Base-by-base conservation (phyloP, 345 rosid species). In the Acer yangbiense region DNA sequence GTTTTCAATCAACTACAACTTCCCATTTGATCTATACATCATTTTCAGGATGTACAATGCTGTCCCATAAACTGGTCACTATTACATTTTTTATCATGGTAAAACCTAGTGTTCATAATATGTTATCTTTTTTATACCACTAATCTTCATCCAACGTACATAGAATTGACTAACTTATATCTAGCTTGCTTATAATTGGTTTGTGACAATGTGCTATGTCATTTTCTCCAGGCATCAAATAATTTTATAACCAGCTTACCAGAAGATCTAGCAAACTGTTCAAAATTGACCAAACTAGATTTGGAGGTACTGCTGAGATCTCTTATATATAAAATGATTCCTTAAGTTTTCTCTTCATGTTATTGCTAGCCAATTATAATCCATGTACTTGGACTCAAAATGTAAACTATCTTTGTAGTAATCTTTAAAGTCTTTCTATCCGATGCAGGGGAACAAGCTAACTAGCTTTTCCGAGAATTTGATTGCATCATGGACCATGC, bases 401-500 rank as follows among this genome's bases (percentile, higher is more conserved):
- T 66, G 43, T 32, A 46, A 65, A 76, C 20, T 65, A 50, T 69
- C 78, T 81, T 14, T 32, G 29, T 65, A 35, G 5, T 35, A 7
- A 39, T 20, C 1, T n/a, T 20, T 39, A 52, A 58, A 13, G 35
- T 63, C n/a, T 46, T 9, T 78, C 74, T 62, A 60, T 78, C 44
- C 64, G 1, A 6, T 83, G 69, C 89, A 93, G 99, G 98, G 99
- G 68, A 95, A 95, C 91, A 93, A 90, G 85, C 86, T 95, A 55
- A 74, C 85, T 67, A 29, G 18, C 68, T 80, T 95, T 68, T 82
- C 97, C 12, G 92, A 80, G 77, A 82, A 82, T 76, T 82, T 88
- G 81, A 78, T 93, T 74, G 88, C 86, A 61, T 89, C 96, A 39
- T 95, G 98, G 94, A 80, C 91, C 79, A 78, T 83, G 87, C 90